Percentiles rank a stretch among this genome's conserved stretches.
Evolutionary conservation across 352 stramenopile species (phyloP).

Genomic region (Pythium biforme): DNA sequence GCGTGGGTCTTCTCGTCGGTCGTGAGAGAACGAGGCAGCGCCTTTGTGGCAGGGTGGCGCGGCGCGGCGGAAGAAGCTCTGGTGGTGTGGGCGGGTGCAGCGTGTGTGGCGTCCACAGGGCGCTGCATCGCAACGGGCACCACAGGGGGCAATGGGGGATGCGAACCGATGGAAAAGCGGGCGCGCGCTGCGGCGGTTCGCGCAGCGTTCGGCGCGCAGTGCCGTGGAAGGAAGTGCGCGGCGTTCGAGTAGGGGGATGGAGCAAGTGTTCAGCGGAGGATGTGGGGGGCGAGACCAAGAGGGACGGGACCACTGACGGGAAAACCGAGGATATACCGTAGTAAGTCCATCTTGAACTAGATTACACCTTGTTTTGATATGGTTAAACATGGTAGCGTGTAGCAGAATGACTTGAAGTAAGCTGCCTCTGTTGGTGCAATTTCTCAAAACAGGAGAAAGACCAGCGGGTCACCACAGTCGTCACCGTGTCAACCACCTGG

Average conservation of each 20-base stretch:
- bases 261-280: not conserved
- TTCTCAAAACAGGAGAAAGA: not conserved
- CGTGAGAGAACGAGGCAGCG: not conserved
- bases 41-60: not conserved
- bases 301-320: no score
- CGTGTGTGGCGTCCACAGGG: no score
- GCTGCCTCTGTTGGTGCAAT: not conserved
- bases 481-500: not conserved
- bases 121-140: no score
- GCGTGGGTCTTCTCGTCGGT: not conserved
- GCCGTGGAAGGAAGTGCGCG: conserved; percentile 6
- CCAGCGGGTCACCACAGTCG: not conserved
- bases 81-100: not conserved
- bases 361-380: not conserved
- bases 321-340: not conserved
- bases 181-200: not conserved
- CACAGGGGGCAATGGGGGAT: no score
- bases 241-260: not conserved
- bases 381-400: not conserved
- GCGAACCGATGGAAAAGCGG: not conserved
- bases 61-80: conserved; percentile 5
- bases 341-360: not conserved
- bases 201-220: not conserved
- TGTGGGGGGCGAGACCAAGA: no score
- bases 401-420: not conserved